Conservation (phyloP, 176 grass and related monocot genomes). For the Avena sativa region DNA sequence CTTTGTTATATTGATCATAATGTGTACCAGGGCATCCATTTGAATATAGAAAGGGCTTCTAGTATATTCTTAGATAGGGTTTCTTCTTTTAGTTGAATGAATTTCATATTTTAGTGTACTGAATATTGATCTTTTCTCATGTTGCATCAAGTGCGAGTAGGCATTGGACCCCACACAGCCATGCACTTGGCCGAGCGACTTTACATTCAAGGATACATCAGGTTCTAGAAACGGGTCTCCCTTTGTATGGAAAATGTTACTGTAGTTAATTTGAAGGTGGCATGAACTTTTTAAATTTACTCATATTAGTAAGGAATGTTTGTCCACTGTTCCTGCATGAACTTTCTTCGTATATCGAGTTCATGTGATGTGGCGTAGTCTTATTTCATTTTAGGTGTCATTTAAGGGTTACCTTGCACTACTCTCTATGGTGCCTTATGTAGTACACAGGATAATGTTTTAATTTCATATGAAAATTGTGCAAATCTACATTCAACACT, state of each 20-base stretch:
- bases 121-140: conserved; percentile 49
- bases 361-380: conserved; percentile 1
- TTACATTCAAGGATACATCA: conserved; percentile 97
- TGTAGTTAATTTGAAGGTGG: conserved; percentile 35
- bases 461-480: conserved; percentile 22
- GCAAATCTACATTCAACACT: neutral
- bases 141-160: conserved; percentile 92
- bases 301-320: neutral
- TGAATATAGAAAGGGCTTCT: neutral
- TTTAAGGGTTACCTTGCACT: conserved; percentile 9
- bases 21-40: neutral
- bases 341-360: neutral
- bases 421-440: conserved; percentile 9
- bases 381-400: neutral
- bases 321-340: conserved; percentile 28
- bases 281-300: neutral
- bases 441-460: neutral
- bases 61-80: neutral
- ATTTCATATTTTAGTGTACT: conserved; percentile 39
- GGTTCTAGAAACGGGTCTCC: conserved; percentile 53
- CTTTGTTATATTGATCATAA: conserved; percentile 1
- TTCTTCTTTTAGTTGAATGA: conserved; percentile 4
- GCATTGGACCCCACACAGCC: conserved; percentile 82
- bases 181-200: conserved; percentile 94
- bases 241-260: conserved; percentile 26